phyloP scores from a whole-genome alignment of 345 rosid genomes.

The Zanthoxylum bungeanum region DNA sequence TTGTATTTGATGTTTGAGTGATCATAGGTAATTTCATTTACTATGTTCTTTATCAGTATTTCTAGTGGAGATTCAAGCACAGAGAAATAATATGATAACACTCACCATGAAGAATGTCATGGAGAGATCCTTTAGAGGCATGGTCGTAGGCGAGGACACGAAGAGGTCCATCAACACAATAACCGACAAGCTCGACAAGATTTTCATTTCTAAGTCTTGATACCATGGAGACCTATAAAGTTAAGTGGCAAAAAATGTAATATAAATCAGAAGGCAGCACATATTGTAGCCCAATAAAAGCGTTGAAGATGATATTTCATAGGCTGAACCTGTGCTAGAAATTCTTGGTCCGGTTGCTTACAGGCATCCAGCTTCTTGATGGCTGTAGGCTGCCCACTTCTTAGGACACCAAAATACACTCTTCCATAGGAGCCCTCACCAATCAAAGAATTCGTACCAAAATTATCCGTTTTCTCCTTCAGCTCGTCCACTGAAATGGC shows the following conservation, averaged over 20 bases:
- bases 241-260: neutral
- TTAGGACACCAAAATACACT: constrained; percentile 69
- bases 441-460: constrained; percentile 60
- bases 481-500: constrained; percentile 53
- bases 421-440: constrained; percentile 96
- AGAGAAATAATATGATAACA: neutral
- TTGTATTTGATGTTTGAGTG: too few relatives aligned
- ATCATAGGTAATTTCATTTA: too few relatives aligned
- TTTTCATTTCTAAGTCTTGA: constrained; percentile 84
- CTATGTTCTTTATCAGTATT: neutral
- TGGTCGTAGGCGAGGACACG: constrained; percentile 84
- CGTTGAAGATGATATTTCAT: constrained; percentile 21
- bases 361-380: constrained; percentile 88
- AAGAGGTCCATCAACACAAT: constrained; percentile 75
- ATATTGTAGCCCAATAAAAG: neutral
- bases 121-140: constrained; percentile 94
- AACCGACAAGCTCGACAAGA: constrained; percentile 78
- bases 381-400: constrained; percentile 67
- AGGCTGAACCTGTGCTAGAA: constrained; percentile 69
- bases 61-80: neutral
- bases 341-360: constrained; percentile 87
- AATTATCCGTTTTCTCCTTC: constrained; percentile 64
- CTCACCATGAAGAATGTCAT: constrained; percentile 87
- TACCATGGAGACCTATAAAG: constrained; percentile 79
- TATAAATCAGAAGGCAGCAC: neutral